Conservation (phyloP, 2,329 filamentous ascomycete genomes). For the Cladophialophora immunda region DNA sequence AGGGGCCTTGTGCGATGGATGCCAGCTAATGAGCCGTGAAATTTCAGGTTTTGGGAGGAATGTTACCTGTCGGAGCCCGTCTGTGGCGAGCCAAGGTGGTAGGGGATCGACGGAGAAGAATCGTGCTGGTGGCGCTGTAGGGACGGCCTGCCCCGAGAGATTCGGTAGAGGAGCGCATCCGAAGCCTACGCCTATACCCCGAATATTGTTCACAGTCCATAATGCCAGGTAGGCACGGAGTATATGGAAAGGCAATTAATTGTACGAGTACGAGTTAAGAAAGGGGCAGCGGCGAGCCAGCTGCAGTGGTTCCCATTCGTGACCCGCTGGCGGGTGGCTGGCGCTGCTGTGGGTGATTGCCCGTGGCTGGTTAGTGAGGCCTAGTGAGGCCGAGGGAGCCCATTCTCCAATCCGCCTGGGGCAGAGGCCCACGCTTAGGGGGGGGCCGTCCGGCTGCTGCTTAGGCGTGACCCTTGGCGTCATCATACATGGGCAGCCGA, state of each 20-base stretch:
- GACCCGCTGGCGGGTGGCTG: neutral
- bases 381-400: neutral
- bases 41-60: constrained; percentile 17
- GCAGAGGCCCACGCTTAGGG: constrained; percentile 5
- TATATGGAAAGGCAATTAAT: neutral
- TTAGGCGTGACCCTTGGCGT: constrained; percentile 11
- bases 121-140: neutral
- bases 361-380: constrained; percentile 1
- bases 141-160: too few species aligned
- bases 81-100: neutral
- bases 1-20: neutral
- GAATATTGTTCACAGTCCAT: too few species aligned
- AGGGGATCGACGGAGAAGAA: neutral
- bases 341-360: constrained; percentile 16
- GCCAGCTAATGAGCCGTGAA: constrained; percentile 1
- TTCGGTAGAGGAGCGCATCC: neutral
- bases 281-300: constrained; percentile 15
- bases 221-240: too few species aligned
- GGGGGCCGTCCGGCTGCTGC: neutral
- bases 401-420: constrained; percentile 18
- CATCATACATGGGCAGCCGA: constrained; percentile 8
- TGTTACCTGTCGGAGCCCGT: neutral
- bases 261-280: constrained; percentile 4
- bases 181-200: too few species aligned
- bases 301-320: constrained; percentile 4